Percentiles rank a stretch among this genome's conserved stretches.
phyloP scores from a whole-genome alignment of 2,329 filamentous ascomycete species.

The Helotiales sp. region DNA sequence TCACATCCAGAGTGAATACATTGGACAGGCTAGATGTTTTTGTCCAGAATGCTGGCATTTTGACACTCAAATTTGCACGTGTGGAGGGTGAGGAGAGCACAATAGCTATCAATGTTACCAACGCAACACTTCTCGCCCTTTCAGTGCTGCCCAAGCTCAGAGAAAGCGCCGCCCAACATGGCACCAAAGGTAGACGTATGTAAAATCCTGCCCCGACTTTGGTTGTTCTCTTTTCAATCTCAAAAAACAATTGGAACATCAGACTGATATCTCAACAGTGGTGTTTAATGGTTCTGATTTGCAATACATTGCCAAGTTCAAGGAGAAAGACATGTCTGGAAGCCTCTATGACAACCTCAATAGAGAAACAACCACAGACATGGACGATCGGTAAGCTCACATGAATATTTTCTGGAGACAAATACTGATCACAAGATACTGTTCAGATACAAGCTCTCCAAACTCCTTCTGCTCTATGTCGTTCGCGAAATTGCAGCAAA shows the following conservation, averaged over 20 bases:
- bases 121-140: conserved; percentile 24
- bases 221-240: too few species aligned
- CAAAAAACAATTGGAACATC: conserved; percentile 19
- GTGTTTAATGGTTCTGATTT: conserved; percentile 4
- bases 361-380: conserved; percentile 3
- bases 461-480: not conserved
- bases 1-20: not conserved
- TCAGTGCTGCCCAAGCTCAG: conserved; percentile 35
- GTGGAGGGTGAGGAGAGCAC: conserved; percentile 22
- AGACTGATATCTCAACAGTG: conserved; percentile 23
- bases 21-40: conserved; percentile 5
- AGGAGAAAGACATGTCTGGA: conserved; percentile 28
- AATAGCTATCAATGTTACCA: conserved; percentile 26
- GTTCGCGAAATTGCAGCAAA: not conserved
- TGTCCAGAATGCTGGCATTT: conserved; percentile 12
- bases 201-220: too few species aligned
- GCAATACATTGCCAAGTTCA: conserved; percentile 4
- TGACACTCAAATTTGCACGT: conserved; percentile 10
- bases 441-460: not conserved
- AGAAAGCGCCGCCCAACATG: not conserved
- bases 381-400: not conserved
- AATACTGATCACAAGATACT: not conserved
- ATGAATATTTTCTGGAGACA: not conserved
- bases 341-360: conserved; percentile 18
- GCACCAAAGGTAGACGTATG: too few species aligned